These are phyloP conservation scores for Articulospora tetracladia DNA, from an alignment of 495 filamentous ascomycete genomes.

Conservation along the genomic window DNA sequence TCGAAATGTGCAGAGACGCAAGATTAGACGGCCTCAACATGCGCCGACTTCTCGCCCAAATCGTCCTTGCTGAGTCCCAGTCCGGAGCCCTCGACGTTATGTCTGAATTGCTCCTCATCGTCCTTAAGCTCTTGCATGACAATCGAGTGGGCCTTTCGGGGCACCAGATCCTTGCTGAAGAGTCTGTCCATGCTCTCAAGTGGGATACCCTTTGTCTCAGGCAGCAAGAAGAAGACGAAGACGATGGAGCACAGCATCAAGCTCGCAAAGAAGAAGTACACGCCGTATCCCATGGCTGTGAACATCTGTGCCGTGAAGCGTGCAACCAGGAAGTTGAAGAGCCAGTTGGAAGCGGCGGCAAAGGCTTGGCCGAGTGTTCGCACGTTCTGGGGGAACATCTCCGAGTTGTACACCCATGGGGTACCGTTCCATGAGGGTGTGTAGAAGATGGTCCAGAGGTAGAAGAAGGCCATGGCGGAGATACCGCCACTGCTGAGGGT, in stretches of 20 bases:
- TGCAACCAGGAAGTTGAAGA: conserved; percentile 72
- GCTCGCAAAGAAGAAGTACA: conserved; percentile 76
- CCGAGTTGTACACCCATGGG: conserved; percentile 63
- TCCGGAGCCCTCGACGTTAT: conserved; percentile 22
- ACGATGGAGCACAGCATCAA: conserved; percentile 63
- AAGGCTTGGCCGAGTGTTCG: conserved; percentile 65
- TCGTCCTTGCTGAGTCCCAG: conserved; percentile 6
- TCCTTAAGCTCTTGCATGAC: conserved; percentile 46
- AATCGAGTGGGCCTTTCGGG: conserved; percentile 49
- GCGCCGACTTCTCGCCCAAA: conserved; percentile 10
- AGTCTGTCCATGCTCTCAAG: conserved; percentile 55
- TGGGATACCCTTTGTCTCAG: conserved; percentile 48
- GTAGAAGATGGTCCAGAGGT: conserved; percentile 72
- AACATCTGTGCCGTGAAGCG: conserved; percentile 79
- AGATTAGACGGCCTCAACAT: conserved; percentile 4
- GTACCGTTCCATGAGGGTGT: conserved; percentile 74
- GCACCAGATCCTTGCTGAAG: conserved; percentile 47
- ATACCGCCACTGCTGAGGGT: conserved; percentile 53
- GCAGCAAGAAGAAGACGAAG: conserved; percentile 54
- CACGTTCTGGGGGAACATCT: conserved; percentile 60
- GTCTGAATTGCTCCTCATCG: conserved; percentile 48
- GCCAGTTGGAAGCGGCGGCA: conserved; percentile 68
- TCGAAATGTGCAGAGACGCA: too few relatives aligned
- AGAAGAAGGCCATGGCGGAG: conserved; percentile 74
- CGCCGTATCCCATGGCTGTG: conserved; percentile 62